Percentiles rank a stretch among this genome's conserved stretches.
phyloP scores from a whole-genome alignment of 2,329 filamentous ascomycete genomes.

The Phialophora macrospora region DNA sequence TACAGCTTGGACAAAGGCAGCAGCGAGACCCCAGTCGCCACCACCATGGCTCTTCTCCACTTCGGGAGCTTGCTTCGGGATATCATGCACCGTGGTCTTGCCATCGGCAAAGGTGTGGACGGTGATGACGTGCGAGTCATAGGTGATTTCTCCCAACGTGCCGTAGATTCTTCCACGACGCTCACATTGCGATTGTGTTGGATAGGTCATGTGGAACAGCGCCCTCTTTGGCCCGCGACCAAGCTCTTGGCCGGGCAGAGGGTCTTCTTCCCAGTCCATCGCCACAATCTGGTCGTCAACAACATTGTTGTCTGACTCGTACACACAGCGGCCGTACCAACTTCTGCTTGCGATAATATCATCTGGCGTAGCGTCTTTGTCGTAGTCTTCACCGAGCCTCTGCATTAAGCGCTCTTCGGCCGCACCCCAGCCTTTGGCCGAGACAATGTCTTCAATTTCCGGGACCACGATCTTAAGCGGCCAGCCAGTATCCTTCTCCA shows the following conservation, averaged over 20 bases:
- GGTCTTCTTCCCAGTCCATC: slow-evolving; percentile 81
- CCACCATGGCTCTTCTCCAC: slow-evolving; percentile 70
- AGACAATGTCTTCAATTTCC: slow-evolving; percentile 80
- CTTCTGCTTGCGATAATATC: slow-evolving; percentile 55
- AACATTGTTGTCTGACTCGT: slow-evolving; percentile 89
- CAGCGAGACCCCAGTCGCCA: slow-evolving; percentile 77
- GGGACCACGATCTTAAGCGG: slow-evolving; percentile 88
- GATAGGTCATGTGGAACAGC: slow-evolving; percentile 91
- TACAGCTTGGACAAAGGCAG: slow-evolving; percentile 82
- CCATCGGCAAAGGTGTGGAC: slow-evolving; percentile 73
- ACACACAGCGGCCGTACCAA: slow-evolving; percentile 95
- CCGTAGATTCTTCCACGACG: slow-evolving; percentile 86
- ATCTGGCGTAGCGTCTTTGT: slow-evolving; percentile 59
- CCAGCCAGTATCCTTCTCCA: slow-evolving; percentile 71
- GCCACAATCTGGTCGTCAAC: slow-evolving; percentile 91
- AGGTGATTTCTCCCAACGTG: slow-evolving; percentile 80
- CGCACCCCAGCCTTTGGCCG: slow-evolving; percentile 50
- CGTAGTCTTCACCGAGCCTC: slow-evolving; percentile 61
- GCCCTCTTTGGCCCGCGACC: slow-evolving; percentile 77
- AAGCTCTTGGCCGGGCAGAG: slow-evolving; percentile 39
- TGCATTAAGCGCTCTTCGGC: slow-evolving; percentile 59
- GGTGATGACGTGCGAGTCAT: slow-evolving; percentile 77
- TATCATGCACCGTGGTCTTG: slow-evolving; percentile 57
- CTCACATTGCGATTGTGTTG: slow-evolving; percentile 84
- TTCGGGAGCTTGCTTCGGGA: slow-evolving; percentile 64